Percentiles rank a stretch among this genome's conserved stretches.
phyloP scores from a whole-genome alignment of 345 rosid species.

The Syzygium aromaticum region DNA sequence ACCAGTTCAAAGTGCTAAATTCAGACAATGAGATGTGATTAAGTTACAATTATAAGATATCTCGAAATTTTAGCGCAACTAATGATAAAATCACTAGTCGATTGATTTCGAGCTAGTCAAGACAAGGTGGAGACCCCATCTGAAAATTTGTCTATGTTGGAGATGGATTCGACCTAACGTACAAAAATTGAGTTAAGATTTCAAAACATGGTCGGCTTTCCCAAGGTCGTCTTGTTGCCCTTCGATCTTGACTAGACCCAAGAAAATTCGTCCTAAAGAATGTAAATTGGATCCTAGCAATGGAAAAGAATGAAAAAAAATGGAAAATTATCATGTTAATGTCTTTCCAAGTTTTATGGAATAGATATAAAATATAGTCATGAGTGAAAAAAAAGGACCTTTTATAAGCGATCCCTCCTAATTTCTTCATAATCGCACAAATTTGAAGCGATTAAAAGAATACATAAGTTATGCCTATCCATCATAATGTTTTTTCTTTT shows the following conservation, averaged over 20 bases:
- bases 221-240: not conserved
- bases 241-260: not conserved
- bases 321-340: not conserved
- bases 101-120: not conserved
- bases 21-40: not conserved
- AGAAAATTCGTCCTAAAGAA: not conserved
- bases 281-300: not conserved
- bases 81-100: not conserved
- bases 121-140: not conserved
- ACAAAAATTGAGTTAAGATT: not conserved
- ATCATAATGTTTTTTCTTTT: too few species aligned
- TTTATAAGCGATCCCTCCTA: not conserved
- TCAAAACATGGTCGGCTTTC: not conserved
- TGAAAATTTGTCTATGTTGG: not conserved
- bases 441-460: not conserved
- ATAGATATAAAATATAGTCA: not conserved
- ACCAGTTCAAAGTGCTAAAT: rapidly evolving
- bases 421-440: not conserved
- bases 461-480: not conserved
- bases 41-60: not conserved
- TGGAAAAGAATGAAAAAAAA: not conserved
- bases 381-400: not conserved
- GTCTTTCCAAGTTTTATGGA: not conserved
- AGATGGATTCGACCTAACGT: not conserved
- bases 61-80: not conserved